phyloP scores from a whole-genome alignment of 257 asterid species.

The Solanum rostratum region DNA sequence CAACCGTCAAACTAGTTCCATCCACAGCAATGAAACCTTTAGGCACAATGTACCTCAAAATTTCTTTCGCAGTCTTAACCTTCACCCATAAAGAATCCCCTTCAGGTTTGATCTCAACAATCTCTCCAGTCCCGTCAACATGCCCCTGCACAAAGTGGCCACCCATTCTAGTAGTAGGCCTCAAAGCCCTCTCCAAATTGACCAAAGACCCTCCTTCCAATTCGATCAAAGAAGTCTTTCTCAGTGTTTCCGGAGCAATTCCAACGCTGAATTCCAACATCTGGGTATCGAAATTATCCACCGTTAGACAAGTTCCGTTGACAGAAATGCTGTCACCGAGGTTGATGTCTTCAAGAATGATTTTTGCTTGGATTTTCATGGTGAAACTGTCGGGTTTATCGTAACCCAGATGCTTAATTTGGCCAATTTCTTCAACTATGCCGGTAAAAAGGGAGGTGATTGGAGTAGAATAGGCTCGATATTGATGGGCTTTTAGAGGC shows the following conservation, averaged over 20 bases:
- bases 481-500: conserved; percentile 15
- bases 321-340: conserved; percentile 89
- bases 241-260: conserved; percentile 69
- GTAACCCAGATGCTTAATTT: conserved; percentile 47
- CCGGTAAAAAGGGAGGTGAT: conserved; percentile 74
- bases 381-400: conserved; percentile 43
- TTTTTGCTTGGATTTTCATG: conserved; percentile 50
- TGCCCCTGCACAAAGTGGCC: conserved; percentile 97
- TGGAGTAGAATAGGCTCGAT: conserved; percentile 7
- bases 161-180: conserved; percentile 79
- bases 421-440: conserved; percentile 80
- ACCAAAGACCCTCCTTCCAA: conserved; percentile 50
- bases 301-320: conserved; percentile 81
- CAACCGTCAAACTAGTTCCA: conserved; percentile 88
- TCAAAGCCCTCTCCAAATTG: conserved; percentile 76
- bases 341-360: conserved; percentile 55
- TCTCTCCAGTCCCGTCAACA: conserved; percentile 74
- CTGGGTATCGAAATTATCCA: conserved; percentile 39
- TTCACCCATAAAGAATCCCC: conserved; percentile 87
- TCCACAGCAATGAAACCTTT: conserved; percentile 80
- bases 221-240: conserved; percentile 62
- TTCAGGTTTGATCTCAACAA: conserved; percentile 40
- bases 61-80: conserved; percentile 38
- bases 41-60: conserved; percentile 74
- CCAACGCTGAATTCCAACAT: conserved; percentile 54